A percentile compares a stretch with the other conserved stretches of the same genome.
Evolutionary conservation across 2,329 filamentous ascomycete species (phyloP).

Genomic region (Beauveria pseudobassiana): DNA sequence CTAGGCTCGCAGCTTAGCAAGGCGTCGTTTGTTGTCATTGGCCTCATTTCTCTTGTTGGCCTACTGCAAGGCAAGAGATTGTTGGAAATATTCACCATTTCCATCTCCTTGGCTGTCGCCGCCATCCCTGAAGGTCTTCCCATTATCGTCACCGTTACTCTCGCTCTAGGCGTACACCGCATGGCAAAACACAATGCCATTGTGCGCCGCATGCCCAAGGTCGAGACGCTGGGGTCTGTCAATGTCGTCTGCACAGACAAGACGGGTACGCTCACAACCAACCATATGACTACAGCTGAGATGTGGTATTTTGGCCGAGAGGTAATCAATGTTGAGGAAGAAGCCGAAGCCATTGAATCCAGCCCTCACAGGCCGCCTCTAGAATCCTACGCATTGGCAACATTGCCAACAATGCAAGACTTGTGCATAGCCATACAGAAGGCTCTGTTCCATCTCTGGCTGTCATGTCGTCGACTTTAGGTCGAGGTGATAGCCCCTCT

Average conservation of each 20-base stretch:
- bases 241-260: constrained; percentile 99
- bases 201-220: constrained; percentile 89
- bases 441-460: constrained; percentile 62
- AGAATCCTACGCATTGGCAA: constrained; percentile 88
- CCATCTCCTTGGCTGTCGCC: constrained; percentile 90
- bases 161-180: constrained; percentile 87
- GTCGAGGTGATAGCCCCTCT: constrained; percentile 46
- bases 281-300: constrained; percentile 96
- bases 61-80: constrained; percentile 83
- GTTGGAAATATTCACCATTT: constrained; percentile 95
- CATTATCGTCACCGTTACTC: constrained; percentile 95
- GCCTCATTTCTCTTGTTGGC: constrained; percentile 83
- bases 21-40: constrained; percentile 92
- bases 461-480: constrained; percentile 77
- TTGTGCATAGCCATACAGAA: constrained; percentile 65
- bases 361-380: constrained; percentile 63
- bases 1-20: constrained; percentile 94
- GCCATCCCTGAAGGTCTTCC: constrained; percentile 94
- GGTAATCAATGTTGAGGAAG: constrained; percentile 45
- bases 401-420: constrained; percentile 87
- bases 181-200: constrained; percentile 97
- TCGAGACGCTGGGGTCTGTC: constrained; percentile 95
- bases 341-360: constrained; percentile 45
- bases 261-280: constrained; percentile 85
- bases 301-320: constrained; percentile 85